These are phyloP conservation scores for Thuidium tamariscinum DNA, from an alignment of 225 moss, liverwort and hornwort genomes.

Conservation along the genomic window DNA sequence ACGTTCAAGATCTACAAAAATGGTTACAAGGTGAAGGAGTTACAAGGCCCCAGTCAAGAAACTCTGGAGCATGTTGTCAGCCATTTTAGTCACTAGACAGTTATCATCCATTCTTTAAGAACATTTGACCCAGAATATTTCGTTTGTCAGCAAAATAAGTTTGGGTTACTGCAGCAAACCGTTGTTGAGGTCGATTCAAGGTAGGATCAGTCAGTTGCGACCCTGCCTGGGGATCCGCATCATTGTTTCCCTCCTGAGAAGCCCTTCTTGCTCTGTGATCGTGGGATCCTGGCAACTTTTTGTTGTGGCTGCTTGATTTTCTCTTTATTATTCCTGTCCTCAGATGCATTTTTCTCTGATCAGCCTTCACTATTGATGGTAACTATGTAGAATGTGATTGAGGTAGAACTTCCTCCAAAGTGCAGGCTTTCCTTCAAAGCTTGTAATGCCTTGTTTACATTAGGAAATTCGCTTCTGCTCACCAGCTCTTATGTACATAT, in stretches of 20 bases:
- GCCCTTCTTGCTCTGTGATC: conserved; percentile 25
- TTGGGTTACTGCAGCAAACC: conserved; percentile 19
- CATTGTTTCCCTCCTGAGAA: conserved; percentile 11
- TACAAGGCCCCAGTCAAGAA: conserved; percentile 63
- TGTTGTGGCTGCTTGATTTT: conserved; percentile 12
- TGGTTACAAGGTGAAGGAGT: conserved; percentile 74
- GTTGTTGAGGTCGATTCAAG: conserved; percentile 15
- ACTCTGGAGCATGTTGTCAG: conserved; percentile 57
- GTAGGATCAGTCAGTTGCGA: conserved; percentile 17
- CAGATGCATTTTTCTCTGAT: background rate
- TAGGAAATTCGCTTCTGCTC: background rate
- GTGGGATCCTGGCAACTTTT: conserved; percentile 22
- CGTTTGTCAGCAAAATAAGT: conserved; percentile 29
- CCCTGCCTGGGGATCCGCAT: background rate
- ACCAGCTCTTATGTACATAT: conserved; percentile 18
- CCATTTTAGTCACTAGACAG: conserved; percentile 53
- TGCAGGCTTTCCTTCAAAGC: conserved; percentile 5
- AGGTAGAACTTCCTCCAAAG: background rate
- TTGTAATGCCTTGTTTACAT: background rate
- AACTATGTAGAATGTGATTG: conserved; percentile 19
- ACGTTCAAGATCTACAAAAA: conserved; percentile 93
- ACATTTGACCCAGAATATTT: conserved; percentile 30
- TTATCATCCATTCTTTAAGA: conserved; percentile 28
- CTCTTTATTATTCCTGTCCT: background rate
- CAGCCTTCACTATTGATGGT: conserved; percentile 3